These are phyloP conservation scores for Hansfordia pulvinata DNA, from an alignment of 2,329 filamentous ascomycete species.

Conservation along the genomic window DNA sequence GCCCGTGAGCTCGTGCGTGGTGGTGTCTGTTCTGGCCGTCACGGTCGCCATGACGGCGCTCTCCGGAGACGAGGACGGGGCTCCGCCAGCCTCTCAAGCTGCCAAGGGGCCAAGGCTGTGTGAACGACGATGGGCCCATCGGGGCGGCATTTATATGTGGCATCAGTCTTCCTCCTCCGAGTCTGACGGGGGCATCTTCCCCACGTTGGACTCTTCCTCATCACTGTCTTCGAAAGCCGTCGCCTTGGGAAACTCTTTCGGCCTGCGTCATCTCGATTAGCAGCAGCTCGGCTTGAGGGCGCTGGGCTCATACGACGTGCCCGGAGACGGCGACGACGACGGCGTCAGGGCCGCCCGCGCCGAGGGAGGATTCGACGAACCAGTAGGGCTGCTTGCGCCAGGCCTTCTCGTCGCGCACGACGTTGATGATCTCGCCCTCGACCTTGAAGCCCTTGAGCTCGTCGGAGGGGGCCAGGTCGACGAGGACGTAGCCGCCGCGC, in stretches of 20 bases:
- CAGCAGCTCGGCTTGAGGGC: no score
- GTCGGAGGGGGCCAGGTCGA: conserved; percentile 52
- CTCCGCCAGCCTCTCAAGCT: conserved; percentile 5
- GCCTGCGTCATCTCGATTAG: conserved; percentile 48
- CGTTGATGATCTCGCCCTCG: conserved; percentile 79
- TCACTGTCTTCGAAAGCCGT: conserved; percentile 49
- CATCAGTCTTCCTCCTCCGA: conserved; percentile 51
- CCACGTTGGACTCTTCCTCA: conserved; percentile 66
- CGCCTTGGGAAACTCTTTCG: conserved; percentile 62
- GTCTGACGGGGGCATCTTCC: conserved; percentile 74
- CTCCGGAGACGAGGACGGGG: conserved; percentile 28
- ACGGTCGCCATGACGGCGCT: conserved; percentile 52
- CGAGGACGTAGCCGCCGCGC: conserved; percentile 73
- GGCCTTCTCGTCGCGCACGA: conserved; percentile 78
- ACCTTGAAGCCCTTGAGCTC: conserved; percentile 68
- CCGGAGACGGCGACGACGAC: no score
- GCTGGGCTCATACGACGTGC: no score
- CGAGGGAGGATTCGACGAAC: conserved; percentile 29
- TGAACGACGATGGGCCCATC: no score
- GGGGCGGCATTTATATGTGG: conserved; percentile 1
- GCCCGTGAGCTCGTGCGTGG: conserved; percentile 37
- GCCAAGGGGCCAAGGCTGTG: conserved; percentile 9
- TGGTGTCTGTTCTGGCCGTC: conserved; percentile 56
- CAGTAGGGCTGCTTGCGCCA: conserved; percentile 89
- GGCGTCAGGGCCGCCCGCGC: not conserved